These are phyloP conservation scores for Penicillium silybi DNA, from an alignment of 495 filamentous ascomycete genomes.

Conservation along the genomic window DNA sequence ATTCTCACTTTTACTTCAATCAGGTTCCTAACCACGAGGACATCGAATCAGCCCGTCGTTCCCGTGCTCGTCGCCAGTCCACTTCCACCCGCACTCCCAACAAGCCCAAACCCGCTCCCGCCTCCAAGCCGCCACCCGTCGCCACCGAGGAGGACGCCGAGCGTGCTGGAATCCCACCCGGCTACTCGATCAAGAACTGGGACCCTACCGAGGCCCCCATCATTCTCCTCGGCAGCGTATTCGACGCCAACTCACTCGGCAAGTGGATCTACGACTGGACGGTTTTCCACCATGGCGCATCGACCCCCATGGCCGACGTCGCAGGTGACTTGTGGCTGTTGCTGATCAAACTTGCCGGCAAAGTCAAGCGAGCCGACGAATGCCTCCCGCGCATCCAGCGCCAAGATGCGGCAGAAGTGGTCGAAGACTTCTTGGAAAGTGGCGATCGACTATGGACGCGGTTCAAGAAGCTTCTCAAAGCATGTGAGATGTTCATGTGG, in stretches of 20 bases:
- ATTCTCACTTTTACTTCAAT: constrained; percentile 49
- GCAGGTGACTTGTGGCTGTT: constrained; percentile 95
- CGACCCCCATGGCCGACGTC: constrained; percentile 84
- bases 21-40: constrained; percentile 48
- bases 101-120: constrained; percentile 42
- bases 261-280: constrained; percentile 99
- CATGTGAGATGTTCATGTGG: constrained; percentile 92
- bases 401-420: constrained; percentile 69
- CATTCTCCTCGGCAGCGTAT: constrained; percentile 89
- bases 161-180: constrained; percentile 75
- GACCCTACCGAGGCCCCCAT: constrained; percentile 92
- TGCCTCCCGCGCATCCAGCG: constrained; percentile 68
- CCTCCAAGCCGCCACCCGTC: constrained; percentile 52
- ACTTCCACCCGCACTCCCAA: constrained; percentile 43
- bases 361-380: constrained; percentile 89
- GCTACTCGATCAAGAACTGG: constrained; percentile 98
- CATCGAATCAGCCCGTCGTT: constrained; percentile 40
- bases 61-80: constrained; percentile 46
- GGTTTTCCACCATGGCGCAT: constrained; percentile 82
- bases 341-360: constrained; percentile 91
- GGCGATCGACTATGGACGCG: constrained; percentile 84
- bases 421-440: constrained; percentile 88
- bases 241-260: constrained; percentile 94
- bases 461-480: constrained; percentile 81
- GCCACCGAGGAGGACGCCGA: constrained; percentile 85